Evolutionary conservation across 768 basidiomycete species (phyloP).

Genomic region (Phlegmacium glaucopus): DNA sequence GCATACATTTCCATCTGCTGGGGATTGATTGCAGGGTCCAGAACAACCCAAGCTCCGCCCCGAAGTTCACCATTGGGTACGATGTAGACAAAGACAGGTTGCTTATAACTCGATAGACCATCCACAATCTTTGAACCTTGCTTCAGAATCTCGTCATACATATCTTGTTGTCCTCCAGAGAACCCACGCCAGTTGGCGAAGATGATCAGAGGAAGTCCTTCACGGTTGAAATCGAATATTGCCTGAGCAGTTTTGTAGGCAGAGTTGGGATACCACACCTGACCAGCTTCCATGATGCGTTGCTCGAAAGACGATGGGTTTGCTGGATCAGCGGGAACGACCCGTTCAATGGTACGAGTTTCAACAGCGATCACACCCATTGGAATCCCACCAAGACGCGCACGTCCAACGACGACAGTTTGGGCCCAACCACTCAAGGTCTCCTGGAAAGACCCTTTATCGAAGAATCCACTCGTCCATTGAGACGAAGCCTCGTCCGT

Average conservation of each 20-base stretch:
- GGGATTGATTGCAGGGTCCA: conserved; percentile 96
- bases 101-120: conserved; percentile 94
- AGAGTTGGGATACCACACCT: conserved; percentile 99
- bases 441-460: conserved; percentile 97
- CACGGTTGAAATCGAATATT: conserved; percentile 97
- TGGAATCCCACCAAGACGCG: conserved; percentile 94
- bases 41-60: conserved; percentile 98
- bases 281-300: conserved; percentile 98
- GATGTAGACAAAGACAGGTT: conserved; percentile 97
- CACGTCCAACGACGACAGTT: conserved; percentile 96
- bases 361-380: conserved; percentile 98
- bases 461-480: conserved; percentile 92
- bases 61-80: conserved; percentile 98
- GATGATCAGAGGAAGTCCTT: conserved; percentile 94
- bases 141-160: conserved; percentile 97
- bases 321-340: conserved; percentile 97
- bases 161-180: conserved; percentile 99
- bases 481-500: conserved; percentile 72
- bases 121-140: conserved; percentile 99
- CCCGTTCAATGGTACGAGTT: conserved; percentile 93
- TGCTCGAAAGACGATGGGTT: conserved; percentile 97
- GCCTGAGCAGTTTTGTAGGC: conserved; percentile 99
- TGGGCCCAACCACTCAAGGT: conserved; percentile 99
- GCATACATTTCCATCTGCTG: conserved; percentile 99
- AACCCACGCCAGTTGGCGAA: conserved; percentile 99